Evolutionary conservation across 176 grass and related monocot species (phyloP).

Genomic region (Ananas comosus): DNA sequence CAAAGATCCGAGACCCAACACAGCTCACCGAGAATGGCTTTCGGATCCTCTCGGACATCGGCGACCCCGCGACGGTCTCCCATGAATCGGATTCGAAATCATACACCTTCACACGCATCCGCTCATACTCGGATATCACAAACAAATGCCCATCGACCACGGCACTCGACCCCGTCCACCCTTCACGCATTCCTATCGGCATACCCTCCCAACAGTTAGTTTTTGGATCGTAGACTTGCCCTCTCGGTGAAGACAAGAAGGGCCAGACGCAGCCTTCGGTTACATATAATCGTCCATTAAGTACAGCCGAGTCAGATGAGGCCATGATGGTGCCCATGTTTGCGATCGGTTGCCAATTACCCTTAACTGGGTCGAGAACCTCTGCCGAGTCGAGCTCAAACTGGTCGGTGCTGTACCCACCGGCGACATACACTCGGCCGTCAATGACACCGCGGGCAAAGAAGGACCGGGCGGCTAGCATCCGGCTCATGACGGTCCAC

Average conservation of each 20-base stretch:
- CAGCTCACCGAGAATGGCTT: conserved; percentile 71
- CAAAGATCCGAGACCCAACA: conserved; percentile 44
- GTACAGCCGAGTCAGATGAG: conserved; percentile 64
- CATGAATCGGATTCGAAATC: conserved; percentile 53
- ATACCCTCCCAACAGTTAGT: conserved; percentile 53
- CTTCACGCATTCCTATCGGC: conserved; percentile 81
- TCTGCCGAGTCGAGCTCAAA: conserved; percentile 76
- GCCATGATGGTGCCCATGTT: conserved; percentile 82
- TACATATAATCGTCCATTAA: conserved; percentile 51
- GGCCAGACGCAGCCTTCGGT: conserved; percentile 86
- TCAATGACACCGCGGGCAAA: conserved; percentile 74
- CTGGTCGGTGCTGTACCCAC: conserved; percentile 73
- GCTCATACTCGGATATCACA: conserved; percentile 77
- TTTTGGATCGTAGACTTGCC: conserved; percentile 66
- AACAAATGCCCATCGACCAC: conserved; percentile 47
- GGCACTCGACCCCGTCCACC: conserved; percentile 63
- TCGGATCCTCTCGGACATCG: conserved; percentile 53
- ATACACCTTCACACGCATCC: conserved; percentile 79
- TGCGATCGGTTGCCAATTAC: conserved; percentile 44
- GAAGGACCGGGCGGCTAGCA: conserved; percentile 76
- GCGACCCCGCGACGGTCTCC: conserved; percentile 50
- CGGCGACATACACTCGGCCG: conserved; percentile 66
- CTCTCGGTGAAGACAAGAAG: conserved; percentile 75
- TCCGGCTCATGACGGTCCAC: conserved; percentile 60
- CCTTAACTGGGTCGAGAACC: conserved; percentile 51